Evolutionary conservation across 768 basidiomycete genomes (phyloP).

Genomic region (Clitopilus hobsonii): DNA sequence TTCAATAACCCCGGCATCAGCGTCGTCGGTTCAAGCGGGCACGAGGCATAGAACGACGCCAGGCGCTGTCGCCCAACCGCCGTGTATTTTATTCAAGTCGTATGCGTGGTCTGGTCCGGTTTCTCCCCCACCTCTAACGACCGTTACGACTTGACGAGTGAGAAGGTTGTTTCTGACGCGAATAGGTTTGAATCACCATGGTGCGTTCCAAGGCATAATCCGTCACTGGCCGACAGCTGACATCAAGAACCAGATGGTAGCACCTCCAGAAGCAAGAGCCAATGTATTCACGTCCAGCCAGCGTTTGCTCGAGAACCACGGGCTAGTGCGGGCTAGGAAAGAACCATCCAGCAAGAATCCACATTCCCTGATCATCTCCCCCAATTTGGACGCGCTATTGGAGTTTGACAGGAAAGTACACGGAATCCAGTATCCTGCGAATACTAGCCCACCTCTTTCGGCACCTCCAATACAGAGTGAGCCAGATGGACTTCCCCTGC

Average conservation of each 20-base stretch:
- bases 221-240: neutral
- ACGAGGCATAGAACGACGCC: neutral
- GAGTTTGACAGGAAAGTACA: conserved; percentile 53
- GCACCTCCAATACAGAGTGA: conserved; percentile 3
- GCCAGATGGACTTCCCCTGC: conserved; percentile 57
- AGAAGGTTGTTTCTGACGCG: neutral
- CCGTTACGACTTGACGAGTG: neutral
- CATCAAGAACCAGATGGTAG: neutral
- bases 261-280: neutral
- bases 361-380: conserved; percentile 44
- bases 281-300: neutral
- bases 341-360: conserved; percentile 4
- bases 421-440: conserved; percentile 3
- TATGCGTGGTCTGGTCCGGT: neutral
- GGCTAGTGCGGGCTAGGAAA: neutral
- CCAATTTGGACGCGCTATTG: conserved; percentile 55
- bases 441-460: neutral
- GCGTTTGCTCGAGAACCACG: neutral
- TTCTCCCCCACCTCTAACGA: neutral
- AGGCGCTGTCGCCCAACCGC: neutral
- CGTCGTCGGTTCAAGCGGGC: neutral
- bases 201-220: neutral
- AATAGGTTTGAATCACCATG: neutral
- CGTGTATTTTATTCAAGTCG: neutral
- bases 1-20: neutral